These are phyloP conservation scores for Phytopythium aichiense DNA, from an alignment of 352 stramenopile genomes.

Conservation along the genomic window DNA sequence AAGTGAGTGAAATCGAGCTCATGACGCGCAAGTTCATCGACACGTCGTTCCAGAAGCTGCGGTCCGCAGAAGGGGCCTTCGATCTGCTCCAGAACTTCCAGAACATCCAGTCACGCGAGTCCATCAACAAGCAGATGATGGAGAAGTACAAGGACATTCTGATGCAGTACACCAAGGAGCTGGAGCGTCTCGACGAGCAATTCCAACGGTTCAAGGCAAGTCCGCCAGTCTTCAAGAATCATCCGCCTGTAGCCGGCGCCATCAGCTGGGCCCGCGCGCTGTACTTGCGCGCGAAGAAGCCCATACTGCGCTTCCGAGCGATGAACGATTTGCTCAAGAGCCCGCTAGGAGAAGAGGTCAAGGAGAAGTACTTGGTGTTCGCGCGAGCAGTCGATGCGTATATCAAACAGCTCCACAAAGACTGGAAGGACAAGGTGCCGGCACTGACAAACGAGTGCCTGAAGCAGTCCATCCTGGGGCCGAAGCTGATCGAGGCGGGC, in stretches of 20 bases:
- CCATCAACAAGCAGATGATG: slow-evolving; percentile 97
- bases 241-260: slow-evolving; percentile 84
- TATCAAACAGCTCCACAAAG: slow-evolving; percentile 90
- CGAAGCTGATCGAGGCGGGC: slow-evolving; percentile 67
- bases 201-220: slow-evolving; percentile 83
- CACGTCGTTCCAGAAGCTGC: slow-evolving; percentile 94
- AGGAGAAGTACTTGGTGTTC: slow-evolving; percentile 94
- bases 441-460: slow-evolving; percentile 90
- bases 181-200: slow-evolving; percentile 88
- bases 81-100: slow-evolving; percentile 97
- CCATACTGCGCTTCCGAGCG: slow-evolving; percentile 92
- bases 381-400: slow-evolving; percentile 91
- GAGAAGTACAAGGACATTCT: slow-evolving; percentile 97
- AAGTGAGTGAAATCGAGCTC: slow-evolving; percentile 93
- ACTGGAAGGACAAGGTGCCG: slow-evolving; percentile 90
- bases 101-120: slow-evolving; percentile 93
- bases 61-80: slow-evolving; percentile 93
- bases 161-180: slow-evolving; percentile 95
- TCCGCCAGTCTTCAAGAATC: slow-evolving; percentile 93
- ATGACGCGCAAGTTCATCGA: slow-evolving; percentile 96
- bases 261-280: slow-evolving; percentile 81
- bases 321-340: slow-evolving; percentile 92
- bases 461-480: slow-evolving; percentile 91
- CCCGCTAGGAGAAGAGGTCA: slow-evolving; percentile 89
- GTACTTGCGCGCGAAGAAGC: slow-evolving; percentile 92